Evolutionary conservation across 345 rosid genomes (phyloP).

Genomic region (Citrus sp.): DNA sequence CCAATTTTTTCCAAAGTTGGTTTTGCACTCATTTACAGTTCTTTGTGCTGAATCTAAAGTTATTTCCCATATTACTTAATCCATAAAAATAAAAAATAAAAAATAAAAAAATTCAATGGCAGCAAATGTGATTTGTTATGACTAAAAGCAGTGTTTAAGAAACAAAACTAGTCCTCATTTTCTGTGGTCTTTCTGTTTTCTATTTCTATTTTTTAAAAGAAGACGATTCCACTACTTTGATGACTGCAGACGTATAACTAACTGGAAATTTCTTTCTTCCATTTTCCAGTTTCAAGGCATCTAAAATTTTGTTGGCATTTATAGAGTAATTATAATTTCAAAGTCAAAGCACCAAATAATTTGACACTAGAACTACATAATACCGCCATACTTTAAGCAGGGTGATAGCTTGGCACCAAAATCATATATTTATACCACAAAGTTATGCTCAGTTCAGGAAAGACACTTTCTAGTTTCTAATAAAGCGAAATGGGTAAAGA

Average conservation of each 20-base stretch:
- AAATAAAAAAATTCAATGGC: too few species aligned
- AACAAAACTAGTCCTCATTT: background rate
- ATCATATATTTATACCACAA: background rate
- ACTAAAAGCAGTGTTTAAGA: background rate
- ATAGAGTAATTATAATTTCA: background rate
- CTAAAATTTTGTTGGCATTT: background rate
- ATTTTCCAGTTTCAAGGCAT: background rate
- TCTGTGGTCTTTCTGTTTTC: background rate
- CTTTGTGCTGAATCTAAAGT: background rate
- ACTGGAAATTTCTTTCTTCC: background rate
- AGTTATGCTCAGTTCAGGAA: background rate
- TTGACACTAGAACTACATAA: background rate
- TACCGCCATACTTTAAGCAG: background rate
- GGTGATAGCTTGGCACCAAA: background rate
- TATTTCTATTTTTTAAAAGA: background rate
- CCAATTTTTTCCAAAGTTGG: background rate
- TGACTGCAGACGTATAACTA: background rate
- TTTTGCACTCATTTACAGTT: background rate
- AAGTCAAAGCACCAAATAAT: background rate
- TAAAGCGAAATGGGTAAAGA: constrained; percentile 5
- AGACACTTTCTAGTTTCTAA: background rate
- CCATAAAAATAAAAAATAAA: background rate
- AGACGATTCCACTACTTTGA: background rate
- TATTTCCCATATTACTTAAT: background rate
- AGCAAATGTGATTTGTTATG: background rate